Conservation (phyloP, 225 moss, liverwort and hornwort genomes). For the Bryoerythrophyllum caledonicum region DNA sequence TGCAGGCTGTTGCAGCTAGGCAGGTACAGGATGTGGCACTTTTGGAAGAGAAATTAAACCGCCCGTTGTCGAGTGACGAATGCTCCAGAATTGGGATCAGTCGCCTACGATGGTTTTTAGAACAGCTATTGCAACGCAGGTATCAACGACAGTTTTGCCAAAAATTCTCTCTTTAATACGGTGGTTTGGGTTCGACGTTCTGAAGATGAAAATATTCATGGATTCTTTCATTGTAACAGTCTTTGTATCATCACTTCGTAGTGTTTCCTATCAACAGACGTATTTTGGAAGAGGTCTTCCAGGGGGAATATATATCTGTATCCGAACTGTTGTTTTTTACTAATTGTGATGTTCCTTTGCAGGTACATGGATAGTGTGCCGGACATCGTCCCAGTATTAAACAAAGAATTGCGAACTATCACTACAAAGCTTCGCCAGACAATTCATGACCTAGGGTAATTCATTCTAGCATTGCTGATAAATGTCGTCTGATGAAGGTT, state of each 20-base stretch:
- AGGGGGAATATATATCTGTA: background rate
- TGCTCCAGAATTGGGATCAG: slow-evolving; percentile 80
- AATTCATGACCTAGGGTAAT: slow-evolving; percentile 73
- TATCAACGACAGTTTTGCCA: slow-evolving; percentile 17
- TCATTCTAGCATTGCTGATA: slow-evolving; percentile 9
- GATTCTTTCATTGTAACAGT: background rate
- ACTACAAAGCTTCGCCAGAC: slow-evolving; percentile 72
- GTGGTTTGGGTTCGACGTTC: background rate
- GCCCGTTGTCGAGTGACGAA: slow-evolving; percentile 63
- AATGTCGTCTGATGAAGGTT: slow-evolving; percentile 9
- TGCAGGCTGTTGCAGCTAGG: slow-evolving; percentile 80
- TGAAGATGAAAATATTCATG: background rate
- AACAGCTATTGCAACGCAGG: slow-evolving; percentile 86
- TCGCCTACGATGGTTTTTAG: slow-evolving; percentile 83
- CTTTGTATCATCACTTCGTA: background rate
- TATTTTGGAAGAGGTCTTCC: background rate
- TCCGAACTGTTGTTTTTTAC: background rate
- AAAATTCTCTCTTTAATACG: background rate
- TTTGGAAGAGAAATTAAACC: slow-evolving; percentile 84
- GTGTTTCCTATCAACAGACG: slow-evolving; percentile 1
- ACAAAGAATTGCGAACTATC: slow-evolving; percentile 72
- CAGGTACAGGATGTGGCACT: slow-evolving; percentile 77
- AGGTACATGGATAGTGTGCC: slow-evolving; percentile 95
- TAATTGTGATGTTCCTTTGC: background rate
- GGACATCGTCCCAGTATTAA: slow-evolving; percentile 74